Conservation (phyloP, 768 basidiomycete genomes). For the Xanthoconium purpureum region DNA sequence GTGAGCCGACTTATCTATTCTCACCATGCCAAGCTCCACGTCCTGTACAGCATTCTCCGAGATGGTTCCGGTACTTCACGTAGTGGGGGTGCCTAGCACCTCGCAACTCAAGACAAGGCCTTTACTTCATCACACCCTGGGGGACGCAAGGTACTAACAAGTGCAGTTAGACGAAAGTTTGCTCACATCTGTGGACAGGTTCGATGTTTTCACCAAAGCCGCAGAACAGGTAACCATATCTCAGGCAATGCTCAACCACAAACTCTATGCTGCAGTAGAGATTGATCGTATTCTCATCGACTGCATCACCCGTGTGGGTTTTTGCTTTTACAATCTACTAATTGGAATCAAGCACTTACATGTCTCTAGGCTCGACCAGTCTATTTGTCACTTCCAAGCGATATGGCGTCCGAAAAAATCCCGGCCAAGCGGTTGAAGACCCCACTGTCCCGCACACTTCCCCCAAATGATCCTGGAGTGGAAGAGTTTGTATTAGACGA, state of each 20-base stretch:
- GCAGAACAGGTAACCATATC: conserved; percentile 71
- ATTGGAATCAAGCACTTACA: background rate
- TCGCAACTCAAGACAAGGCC: conserved; percentile 66
- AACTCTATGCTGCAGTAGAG: conserved; percentile 54
- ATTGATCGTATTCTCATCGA: conserved; percentile 79
- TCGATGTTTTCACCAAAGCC: conserved; percentile 75
- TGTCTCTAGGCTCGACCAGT: conserved; percentile 68
- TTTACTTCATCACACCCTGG: conserved; percentile 85
- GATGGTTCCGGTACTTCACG: conserved; percentile 85
- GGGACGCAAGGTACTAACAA: conserved; percentile 61
- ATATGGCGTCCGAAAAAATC: conserved; percentile 60
- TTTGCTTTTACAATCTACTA: conserved; percentile 14
- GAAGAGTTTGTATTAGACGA: conserved; percentile 72
- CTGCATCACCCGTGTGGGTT: conserved; percentile 53
- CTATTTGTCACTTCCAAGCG: conserved; percentile 84
- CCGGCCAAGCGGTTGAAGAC: conserved; percentile 59
- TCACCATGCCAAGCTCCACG: background rate
- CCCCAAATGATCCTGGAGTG: conserved; percentile 52
- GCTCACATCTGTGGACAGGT: conserved; percentile 41
- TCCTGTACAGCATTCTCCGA: conserved; percentile 64
- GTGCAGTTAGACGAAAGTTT: background rate
- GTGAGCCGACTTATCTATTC: conserved; percentile 30
- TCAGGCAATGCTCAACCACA: conserved; percentile 57
- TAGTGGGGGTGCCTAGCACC: conserved; percentile 81
- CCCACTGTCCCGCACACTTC: conserved; percentile 49